Percentiles rank a stretch among this genome's conserved stretches.
Evolutionary conservation across 2,329 filamentous ascomycete species (phyloP).

Genomic region (Colletotrichum graminicola): DNA sequence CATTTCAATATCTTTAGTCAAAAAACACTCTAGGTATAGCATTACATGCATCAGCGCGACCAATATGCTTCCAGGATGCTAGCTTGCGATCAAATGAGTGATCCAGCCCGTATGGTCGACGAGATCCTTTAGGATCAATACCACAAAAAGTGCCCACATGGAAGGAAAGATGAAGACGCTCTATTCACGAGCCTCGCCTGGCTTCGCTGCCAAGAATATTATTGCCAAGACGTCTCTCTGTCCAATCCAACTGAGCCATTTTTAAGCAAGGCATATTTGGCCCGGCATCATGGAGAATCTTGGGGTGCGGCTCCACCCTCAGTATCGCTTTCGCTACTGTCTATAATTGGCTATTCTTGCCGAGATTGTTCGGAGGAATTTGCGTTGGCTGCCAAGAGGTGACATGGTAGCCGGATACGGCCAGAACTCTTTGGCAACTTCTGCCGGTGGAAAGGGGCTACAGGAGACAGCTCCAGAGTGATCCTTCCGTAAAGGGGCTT

Average conservation of each 20-base stretch:
- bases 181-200: not conserved
- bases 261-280: not conserved
- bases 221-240: conserved; percentile 5
- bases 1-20: not conserved
- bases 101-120: not conserved
- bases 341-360: conserved; percentile 24
- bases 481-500: not conserved
- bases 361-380: conserved; percentile 9
- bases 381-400: not conserved
- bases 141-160: not conserved
- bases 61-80: not conserved
- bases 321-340: not conserved
- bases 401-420: conserved; percentile 11
- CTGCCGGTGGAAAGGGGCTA: conserved; percentile 4
- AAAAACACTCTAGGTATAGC: not conserved
- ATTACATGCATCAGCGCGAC: not conserved
- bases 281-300: not conserved
- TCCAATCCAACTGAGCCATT: not conserved
- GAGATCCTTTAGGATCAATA: not conserved
- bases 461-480: conserved; percentile 10
- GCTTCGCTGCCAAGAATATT: not conserved
- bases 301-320: conserved; percentile 12
- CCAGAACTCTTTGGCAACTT: conserved; percentile 4
- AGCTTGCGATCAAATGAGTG: not conserved
- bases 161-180: not conserved